Conservation (phyloP, 495 filamentous ascomycete genomes). For the Podospora fimiseda region DNA sequence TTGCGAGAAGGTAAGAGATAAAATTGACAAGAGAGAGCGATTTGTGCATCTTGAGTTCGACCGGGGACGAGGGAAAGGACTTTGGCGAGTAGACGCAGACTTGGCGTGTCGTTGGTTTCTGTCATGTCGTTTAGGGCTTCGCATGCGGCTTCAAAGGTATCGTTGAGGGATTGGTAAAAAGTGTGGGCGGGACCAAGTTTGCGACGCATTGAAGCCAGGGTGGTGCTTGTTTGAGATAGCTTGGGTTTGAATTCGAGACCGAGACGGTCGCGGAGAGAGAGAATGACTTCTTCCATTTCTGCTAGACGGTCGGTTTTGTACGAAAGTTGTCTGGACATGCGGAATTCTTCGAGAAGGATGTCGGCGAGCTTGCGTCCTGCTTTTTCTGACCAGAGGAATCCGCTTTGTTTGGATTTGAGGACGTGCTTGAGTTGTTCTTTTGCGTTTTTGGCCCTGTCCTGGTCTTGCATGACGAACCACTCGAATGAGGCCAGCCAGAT, state of each 20-base stretch:
- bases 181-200: slow-evolving; percentile 1
- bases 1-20: not conserved
- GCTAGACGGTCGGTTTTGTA: not conserved
- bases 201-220: slow-evolving; percentile 5
- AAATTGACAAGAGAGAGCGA: slow-evolving; percentile 6
- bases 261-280: not conserved
- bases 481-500: slow-evolving; percentile 1
- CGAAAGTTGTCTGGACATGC: slow-evolving; percentile 1
- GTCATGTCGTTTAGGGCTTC: not conserved
- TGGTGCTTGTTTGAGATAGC: not conserved
- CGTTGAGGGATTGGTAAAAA: not conserved
- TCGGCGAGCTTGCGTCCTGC: not conserved
- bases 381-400: not conserved
- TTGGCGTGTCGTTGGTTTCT: not conserved
- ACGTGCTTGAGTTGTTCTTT: not conserved
- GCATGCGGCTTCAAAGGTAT: slow-evolving; percentile 1
- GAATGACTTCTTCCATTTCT: slow-evolving; percentile 1
- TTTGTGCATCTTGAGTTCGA: not conserved
- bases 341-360: slow-evolving; percentile 2
- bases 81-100: slow-evolving; percentile 5
- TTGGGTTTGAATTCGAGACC: slow-evolving; percentile 6
- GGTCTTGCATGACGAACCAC: slow-evolving; percentile 1
- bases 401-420: not conserved
- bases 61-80: not conserved
- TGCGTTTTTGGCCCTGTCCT: not conserved